phyloP scores from a whole-genome alignment of 768 basidiomycete species.

The Cystobasidium ongulense region DNA sequence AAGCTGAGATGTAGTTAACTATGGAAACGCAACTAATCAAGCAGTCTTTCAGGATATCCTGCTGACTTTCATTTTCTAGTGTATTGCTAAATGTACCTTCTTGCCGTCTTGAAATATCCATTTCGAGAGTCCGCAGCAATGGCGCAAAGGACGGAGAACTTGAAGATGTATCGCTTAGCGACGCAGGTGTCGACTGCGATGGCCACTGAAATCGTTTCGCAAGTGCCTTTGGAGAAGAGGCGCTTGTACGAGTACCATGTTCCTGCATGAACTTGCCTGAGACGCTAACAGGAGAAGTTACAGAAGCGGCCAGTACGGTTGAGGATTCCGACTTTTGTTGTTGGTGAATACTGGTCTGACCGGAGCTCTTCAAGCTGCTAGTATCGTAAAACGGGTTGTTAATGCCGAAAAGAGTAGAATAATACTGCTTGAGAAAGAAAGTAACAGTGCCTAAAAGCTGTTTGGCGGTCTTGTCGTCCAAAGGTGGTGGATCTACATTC shows the following conservation, averaged over 20 bases:
- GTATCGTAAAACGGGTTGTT: background rate
- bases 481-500: conserved; percentile 12
- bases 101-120: background rate
- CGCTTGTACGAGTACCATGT: background rate
- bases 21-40: background rate
- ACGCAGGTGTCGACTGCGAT: background rate
- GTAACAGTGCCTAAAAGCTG: conserved; percentile 24
- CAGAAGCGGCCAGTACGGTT: background rate
- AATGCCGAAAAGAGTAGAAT: background rate
- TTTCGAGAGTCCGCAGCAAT: background rate
- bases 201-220: background rate
- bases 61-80: background rate
- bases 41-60: background rate
- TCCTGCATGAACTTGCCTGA: background rate
- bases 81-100: background rate
- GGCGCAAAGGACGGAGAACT: background rate
- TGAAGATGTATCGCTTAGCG: background rate
- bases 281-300: background rate
- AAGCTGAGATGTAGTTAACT: conserved; percentile 20
- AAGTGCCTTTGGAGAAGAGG: background rate
- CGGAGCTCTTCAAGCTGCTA: background rate
- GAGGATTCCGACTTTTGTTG: background rate
- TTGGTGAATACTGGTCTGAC: background rate
- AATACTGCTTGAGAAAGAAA: conserved; percentile 19
- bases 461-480: conserved; percentile 20